Percentiles rank a stretch among this genome's conserved stretches.
These are phyloP conservation scores for Cercospora sojina DNA, from an alignment of 2,329 filamentous ascomycete species.

Conservation along the genomic window DNA sequence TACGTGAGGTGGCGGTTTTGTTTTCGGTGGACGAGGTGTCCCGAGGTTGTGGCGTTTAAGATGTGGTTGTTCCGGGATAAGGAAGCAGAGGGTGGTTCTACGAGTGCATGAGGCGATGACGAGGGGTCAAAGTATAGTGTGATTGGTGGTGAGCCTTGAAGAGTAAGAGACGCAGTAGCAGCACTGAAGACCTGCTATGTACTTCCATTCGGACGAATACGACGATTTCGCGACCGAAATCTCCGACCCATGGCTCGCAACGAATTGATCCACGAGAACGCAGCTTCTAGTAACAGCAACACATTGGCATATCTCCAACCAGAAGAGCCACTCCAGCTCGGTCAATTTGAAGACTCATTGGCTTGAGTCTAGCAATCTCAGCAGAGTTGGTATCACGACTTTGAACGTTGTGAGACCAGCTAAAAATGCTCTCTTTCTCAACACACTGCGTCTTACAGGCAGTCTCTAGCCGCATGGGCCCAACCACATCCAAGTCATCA, in stretches of 20 bases:
- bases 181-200: background rate
- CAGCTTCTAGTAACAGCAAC: fast-evolving
- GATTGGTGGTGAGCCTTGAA: too few species aligned
- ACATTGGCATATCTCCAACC: background rate
- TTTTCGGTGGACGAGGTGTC: too few species aligned
- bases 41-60: background rate
- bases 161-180: background rate
- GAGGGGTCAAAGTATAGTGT: background rate
- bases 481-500: too few species aligned
- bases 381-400: background rate
- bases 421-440: background rate
- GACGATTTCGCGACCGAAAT: background rate
- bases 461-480: too few species aligned
- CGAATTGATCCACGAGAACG: background rate
- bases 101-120: background rate
- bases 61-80: background rate
- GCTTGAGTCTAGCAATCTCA: background rate
- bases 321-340: background rate
- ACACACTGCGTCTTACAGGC: background rate
- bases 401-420: background rate
- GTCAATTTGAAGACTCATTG: background rate
- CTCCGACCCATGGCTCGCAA: background rate
- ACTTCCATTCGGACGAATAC: background rate
- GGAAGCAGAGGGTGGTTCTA: background rate
- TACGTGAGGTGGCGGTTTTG: constrained; percentile 25